Conservation (phyloP, 805 yeast species). For the Yarrowia bubula region DNA sequence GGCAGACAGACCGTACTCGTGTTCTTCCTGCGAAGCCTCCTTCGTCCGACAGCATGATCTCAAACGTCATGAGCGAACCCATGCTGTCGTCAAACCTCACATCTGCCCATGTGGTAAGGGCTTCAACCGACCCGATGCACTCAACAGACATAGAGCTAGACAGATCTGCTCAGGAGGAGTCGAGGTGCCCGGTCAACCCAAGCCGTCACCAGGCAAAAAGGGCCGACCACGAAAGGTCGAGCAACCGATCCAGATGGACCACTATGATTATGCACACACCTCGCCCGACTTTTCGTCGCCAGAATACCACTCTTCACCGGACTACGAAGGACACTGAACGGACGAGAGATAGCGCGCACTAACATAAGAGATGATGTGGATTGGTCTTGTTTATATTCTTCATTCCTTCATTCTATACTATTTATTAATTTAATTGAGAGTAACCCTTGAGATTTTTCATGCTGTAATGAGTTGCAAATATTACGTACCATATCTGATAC, state of each 20-base stretch:
- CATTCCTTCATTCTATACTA: constrained; percentile 7
- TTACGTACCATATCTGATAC: too few relatives aligned
- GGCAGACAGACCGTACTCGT: constrained; percentile 87
- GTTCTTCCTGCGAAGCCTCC: constrained; percentile 71
- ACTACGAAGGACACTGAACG: neutral
- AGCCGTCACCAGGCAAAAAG: constrained; percentile 40
- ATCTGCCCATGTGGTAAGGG: constrained; percentile 92
- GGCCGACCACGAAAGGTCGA: constrained; percentile 41
- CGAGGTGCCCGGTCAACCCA: constrained; percentile 30
- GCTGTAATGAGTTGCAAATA: too few relatives aligned
- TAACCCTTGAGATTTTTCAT: neutral
- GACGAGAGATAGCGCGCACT: neutral
- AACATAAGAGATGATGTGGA: constrained; percentile 4
- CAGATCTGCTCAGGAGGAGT: constrained; percentile 78
- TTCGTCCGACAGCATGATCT: constrained; percentile 96
- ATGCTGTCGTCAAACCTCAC: constrained; percentile 63
- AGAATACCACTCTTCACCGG: constrained; percentile 20
- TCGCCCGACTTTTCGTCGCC: constrained; percentile 24
- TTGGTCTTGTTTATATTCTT: constrained; percentile 14
- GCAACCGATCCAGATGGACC: constrained; percentile 9
- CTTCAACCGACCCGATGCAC: constrained; percentile 85
- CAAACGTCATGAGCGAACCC: constrained; percentile 85
- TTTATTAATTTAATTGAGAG: constrained; percentile 23
- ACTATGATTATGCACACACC: constrained; percentile 13
- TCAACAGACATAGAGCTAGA: constrained; percentile 74